A percentile compares a stretch with the other conserved stretches of the same genome.
Conservation (phyloP, 2,329 filamentous ascomycete genomes). For the Cordyceps tenuipes region DNA sequence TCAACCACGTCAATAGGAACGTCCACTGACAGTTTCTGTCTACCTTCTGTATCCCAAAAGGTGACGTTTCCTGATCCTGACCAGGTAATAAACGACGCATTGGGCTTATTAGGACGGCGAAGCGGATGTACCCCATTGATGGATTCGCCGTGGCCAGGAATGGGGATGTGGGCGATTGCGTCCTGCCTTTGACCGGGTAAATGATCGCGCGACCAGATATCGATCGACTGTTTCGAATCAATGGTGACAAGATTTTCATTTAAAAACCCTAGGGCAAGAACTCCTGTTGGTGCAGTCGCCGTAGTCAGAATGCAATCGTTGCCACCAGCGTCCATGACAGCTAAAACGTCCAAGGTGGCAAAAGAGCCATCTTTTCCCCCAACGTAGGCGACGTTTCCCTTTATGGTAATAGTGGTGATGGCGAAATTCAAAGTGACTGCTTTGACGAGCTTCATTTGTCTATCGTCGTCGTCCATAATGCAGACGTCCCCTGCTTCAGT, state of each 20-base stretch:
- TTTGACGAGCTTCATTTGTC: conserved; percentile 61
- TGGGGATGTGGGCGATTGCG: conserved; percentile 40
- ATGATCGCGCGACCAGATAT: conserved; percentile 49
- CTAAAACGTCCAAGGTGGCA: conserved; percentile 42
- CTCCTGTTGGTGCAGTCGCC: conserved; percentile 32
- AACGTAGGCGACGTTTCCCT: conserved; percentile 53
- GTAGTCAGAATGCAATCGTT: conserved; percentile 30
- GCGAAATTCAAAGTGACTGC: conserved; percentile 59
- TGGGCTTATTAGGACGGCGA: conserved; percentile 46
- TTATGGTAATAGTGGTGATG: conserved; percentile 58
- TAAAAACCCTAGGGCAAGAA: conserved; percentile 63
- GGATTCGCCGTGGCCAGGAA: conserved; percentile 55
- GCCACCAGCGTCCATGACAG: conserved; percentile 34
- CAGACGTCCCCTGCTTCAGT: conserved; percentile 88
- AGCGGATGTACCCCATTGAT: conserved; percentile 69
- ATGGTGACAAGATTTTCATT: conserved; percentile 62
- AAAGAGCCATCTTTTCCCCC: conserved; percentile 58
- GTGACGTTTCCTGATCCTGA: conserved; percentile 71
- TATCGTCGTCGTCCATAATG: conserved; percentile 68
- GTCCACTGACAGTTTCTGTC: conserved; percentile 53
- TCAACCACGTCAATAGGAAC: conserved; percentile 60
- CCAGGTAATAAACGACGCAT: conserved; percentile 81
- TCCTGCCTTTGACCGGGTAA: conserved; percentile 31
- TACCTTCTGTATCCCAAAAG: conserved; percentile 73
- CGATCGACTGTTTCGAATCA: conserved; percentile 66